Evolutionary conservation across 768 basidiomycete genomes (phyloP).

Genomic region (Amanita pallidorosea): DNA sequence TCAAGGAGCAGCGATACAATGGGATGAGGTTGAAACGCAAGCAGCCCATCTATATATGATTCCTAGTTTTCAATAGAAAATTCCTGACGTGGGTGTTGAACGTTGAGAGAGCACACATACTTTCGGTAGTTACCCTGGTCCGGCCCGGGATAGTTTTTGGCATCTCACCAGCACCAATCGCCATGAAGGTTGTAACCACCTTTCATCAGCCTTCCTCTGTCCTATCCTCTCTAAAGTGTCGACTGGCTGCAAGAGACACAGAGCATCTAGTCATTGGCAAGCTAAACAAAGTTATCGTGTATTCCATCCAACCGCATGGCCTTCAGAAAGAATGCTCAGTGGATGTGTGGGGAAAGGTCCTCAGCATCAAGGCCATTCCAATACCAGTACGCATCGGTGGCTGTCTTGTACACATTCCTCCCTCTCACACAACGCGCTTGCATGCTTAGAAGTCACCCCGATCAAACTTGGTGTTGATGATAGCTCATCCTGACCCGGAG

Average conservation of each 20-base stretch:
- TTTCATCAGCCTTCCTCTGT: conserved; percentile 74
- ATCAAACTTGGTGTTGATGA: conserved; percentile 52
- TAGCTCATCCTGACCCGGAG: conserved; percentile 70
- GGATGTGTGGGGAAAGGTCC: conserved; percentile 63
- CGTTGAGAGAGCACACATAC: too few relatives aligned
- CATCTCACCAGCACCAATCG: not conserved
- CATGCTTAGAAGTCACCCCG: conserved; percentile 21
- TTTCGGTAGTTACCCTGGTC: too few relatives aligned
- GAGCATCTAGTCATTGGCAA: conserved; percentile 67
- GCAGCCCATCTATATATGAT: too few relatives aligned
- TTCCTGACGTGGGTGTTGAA: too few relatives aligned
- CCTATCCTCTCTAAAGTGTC: conserved; percentile 56
- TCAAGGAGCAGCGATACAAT: too few relatives aligned
- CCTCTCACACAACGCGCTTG: conserved; percentile 7
- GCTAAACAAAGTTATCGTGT: conserved; percentile 55
- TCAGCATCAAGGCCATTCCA: conserved; percentile 43
- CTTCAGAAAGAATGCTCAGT: conserved; percentile 46
- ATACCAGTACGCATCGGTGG: conserved; percentile 30
- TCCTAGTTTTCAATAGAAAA: too few relatives aligned
- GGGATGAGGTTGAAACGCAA: too few relatives aligned
- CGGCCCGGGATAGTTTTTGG: not conserved
- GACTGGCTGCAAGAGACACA: conserved; percentile 37
- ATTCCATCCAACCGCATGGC: conserved; percentile 50
- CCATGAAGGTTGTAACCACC: conserved; percentile 57
- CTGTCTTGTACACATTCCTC: conserved; percentile 2